Percentiles rank a stretch among this genome's conserved stretches.
Evolutionary conservation across 495 filamentous ascomycete species (phyloP).

Genomic region (Oleoguttula mirabilis): DNA sequence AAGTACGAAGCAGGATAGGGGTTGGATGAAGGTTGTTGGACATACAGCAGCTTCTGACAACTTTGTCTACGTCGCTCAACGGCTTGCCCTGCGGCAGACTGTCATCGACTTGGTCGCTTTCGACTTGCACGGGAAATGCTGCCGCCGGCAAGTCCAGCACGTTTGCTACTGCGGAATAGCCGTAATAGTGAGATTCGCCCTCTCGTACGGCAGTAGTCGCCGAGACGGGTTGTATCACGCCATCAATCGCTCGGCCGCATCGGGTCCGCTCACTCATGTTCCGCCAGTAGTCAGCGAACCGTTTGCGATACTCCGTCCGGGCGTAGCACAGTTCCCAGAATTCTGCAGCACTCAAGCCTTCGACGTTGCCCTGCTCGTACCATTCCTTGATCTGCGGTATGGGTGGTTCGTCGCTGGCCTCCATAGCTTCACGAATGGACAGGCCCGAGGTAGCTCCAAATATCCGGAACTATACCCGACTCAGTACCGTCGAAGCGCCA

Average conservation of each 20-base stretch:
- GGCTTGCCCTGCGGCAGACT: not conserved
- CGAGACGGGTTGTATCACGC: not conserved
- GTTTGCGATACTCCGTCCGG: not conserved
- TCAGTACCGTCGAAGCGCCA: too few species aligned
- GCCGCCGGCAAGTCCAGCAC: not conserved
- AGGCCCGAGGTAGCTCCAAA: not conserved
- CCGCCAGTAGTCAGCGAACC: not conserved
- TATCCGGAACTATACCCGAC: not conserved
- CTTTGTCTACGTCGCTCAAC: not conserved
- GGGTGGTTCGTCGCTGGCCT: constrained; percentile 1
- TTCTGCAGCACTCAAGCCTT: not conserved
- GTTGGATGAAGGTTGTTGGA: not conserved
- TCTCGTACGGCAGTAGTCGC: not conserved
- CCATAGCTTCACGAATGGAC: not conserved
- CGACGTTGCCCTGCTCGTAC: not conserved
- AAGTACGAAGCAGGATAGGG: too few species aligned
- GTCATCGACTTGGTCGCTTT: too few species aligned
- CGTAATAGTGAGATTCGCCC: not conserved
- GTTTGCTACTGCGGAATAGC: not conserved
- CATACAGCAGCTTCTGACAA: not conserved
- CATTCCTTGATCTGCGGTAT: not conserved
- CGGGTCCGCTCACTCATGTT: not conserved
- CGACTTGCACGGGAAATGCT: not conserved
- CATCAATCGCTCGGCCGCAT: not conserved
- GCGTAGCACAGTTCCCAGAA: constrained; percentile 1